These are phyloP conservation scores for Dactylellina drechsleri DNA, from an alignment of 2,329 filamentous ascomycete genomes.

Conservation along the genomic window DNA sequence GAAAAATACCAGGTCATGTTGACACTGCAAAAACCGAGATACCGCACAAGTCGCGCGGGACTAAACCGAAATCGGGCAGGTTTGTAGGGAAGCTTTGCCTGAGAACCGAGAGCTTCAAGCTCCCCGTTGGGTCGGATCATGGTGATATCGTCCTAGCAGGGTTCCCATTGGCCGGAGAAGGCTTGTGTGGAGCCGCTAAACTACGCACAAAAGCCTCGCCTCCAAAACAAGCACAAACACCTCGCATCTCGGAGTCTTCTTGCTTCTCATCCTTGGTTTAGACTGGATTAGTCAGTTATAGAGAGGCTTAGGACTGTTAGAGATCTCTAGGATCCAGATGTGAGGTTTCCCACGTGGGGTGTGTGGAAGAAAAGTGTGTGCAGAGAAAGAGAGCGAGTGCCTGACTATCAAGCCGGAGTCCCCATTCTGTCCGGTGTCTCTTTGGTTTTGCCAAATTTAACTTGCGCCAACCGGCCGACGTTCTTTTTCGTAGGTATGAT, in stretches of 20 bases:
- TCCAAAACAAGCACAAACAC: slow-evolving; percentile 14
- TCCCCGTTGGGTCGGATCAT: not conserved
- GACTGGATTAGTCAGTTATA: too few species aligned
- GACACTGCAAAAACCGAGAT: not conserved
- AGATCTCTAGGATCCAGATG: too few species aligned
- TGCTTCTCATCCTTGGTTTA: too few species aligned
- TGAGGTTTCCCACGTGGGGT: too few species aligned
- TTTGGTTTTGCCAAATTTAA: too few species aligned
- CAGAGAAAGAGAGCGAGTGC: too few species aligned
- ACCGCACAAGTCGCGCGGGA: slow-evolving; percentile 28
- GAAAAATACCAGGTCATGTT: not conserved
- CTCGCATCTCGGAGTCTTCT: not conserved
- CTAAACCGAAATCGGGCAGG: not conserved
- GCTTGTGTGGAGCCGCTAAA: slow-evolving; percentile 28
- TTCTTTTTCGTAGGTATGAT: too few species aligned
- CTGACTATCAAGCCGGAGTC: too few species aligned
- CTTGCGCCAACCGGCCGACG: too few species aligned
- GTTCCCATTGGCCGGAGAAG: slow-evolving; percentile 17
- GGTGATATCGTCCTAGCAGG: slow-evolving; percentile 20
- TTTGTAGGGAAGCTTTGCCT: slow-evolving; percentile 1
- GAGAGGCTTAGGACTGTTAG: too few species aligned
- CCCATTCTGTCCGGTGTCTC: too few species aligned
- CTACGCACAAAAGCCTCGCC: slow-evolving; percentile 43
- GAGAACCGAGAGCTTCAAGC: not conserved
- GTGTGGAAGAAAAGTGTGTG: too few species aligned